phyloP scores from a whole-genome alignment of 2,329 filamentous ascomycete species.

The Penicillium sclerotigenum region DNA sequence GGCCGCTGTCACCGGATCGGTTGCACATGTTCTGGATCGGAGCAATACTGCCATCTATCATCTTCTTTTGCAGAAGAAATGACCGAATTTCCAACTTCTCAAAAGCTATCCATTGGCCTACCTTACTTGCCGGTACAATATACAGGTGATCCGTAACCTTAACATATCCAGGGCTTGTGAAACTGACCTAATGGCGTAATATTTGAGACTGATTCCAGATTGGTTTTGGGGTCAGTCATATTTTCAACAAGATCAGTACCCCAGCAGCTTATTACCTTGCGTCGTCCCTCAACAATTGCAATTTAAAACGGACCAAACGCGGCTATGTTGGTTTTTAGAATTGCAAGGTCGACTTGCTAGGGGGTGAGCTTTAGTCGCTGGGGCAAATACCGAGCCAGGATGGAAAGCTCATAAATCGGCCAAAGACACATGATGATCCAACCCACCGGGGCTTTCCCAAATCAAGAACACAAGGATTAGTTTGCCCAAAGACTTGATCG shows the following conservation, averaged over 20 bases:
- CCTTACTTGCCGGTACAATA: not conserved
- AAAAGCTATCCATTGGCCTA: not conserved
- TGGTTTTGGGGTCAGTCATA: not conserved
- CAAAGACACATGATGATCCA: not conserved
- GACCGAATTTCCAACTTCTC: not conserved
- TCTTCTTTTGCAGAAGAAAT: not conserved
- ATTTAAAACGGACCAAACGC: not conserved
- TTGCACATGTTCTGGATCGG: not conserved
- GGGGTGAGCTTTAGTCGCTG: not conserved
- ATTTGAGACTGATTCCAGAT: not conserved
- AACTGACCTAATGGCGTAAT: not conserved
- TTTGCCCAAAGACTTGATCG: not conserved
- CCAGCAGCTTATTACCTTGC: not conserved
- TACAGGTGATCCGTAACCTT: not conserved
- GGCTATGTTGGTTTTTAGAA: not conserved
- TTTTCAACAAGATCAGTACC: not conserved
- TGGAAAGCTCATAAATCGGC: not conserved
- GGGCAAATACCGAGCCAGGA: not conserved
- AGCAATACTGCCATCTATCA: not conserved
- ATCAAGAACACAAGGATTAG: not conserved
- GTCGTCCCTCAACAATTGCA: not conserved
- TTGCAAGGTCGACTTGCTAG: not conserved
- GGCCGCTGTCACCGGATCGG: not conserved
- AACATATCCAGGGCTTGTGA: not conserved
- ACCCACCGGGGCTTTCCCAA: not conserved